Conservation (phyloP, 345 rosid species). For the Ricinus communis region DNA sequence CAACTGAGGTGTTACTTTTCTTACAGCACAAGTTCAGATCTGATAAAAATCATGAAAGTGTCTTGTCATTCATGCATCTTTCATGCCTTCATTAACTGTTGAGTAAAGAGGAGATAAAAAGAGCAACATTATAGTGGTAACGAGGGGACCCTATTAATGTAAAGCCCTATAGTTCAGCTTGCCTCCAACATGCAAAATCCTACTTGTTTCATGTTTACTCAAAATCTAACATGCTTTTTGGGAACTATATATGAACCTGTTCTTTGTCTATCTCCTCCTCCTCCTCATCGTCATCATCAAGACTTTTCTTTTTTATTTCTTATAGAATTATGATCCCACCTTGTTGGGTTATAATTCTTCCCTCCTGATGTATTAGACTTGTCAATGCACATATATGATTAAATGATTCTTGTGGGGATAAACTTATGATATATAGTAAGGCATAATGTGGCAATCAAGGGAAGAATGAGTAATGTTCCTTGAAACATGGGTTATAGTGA, state of each 20-base stretch:
- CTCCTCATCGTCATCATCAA: no score
- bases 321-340: conserved; percentile 1
- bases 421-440: background rate
- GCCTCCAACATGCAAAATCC: conserved; percentile 9
- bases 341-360: background rate
- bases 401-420: no score
- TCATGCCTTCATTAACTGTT: background rate
- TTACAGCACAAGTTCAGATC: background rate
- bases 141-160: conserved; percentile 15
- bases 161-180: background rate
- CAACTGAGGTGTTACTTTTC: background rate
- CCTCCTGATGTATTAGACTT: conserved; percentile 15
- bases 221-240: background rate
- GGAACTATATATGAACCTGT: background rate
- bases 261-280: background rate
- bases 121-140: background rate
- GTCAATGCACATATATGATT: no score
- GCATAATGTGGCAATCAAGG: conserved; percentile 29
- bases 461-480: conserved; percentile 19
- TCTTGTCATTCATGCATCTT: background rate
- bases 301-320: no score
- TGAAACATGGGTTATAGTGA: conserved; percentile 25
- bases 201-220: conserved; percentile 10
- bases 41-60: background rate
- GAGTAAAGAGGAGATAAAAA: conserved; percentile 6